Conservation (phyloP, 352 stramenopile genomes). For the Pythium sp. region DNA sequence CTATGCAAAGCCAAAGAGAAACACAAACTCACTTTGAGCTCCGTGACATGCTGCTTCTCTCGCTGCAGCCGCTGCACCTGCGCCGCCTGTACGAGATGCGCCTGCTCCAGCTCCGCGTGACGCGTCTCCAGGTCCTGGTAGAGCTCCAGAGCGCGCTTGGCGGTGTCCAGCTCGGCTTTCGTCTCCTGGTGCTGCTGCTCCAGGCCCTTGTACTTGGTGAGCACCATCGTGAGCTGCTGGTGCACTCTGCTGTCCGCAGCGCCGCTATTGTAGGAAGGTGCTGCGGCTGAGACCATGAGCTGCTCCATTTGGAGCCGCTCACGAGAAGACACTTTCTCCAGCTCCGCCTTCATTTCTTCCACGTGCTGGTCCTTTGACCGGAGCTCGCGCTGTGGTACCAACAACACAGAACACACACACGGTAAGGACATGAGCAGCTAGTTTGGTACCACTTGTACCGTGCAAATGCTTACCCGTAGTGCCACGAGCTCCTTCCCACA, state of each 20-base stretch:
- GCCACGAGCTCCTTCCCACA: slow-evolving; percentile 66
- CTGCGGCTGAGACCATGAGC: slow-evolving; percentile 14
- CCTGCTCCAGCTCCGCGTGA: slow-evolving; percentile 62
- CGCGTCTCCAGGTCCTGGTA: slow-evolving; percentile 44
- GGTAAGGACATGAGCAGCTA: background rate
- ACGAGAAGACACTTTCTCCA: slow-evolving; percentile 30
- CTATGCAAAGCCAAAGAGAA: background rate
- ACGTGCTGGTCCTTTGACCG: slow-evolving; percentile 45
- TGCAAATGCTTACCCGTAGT: slow-evolving; percentile 34
- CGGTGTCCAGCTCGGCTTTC: slow-evolving; percentile 33
- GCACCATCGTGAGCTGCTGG: slow-evolving; percentile 54
- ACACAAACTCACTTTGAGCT: slow-evolving; percentile 38
- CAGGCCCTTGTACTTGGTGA: slow-evolving; percentile 66
- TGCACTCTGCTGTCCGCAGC: slow-evolving; percentile 18
- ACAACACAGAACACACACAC: slow-evolving; percentile 3
- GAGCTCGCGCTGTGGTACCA: slow-evolving; percentile 36
- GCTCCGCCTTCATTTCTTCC: slow-evolving; percentile 29
- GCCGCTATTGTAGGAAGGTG: slow-evolving; percentile 16
- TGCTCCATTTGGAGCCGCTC: slow-evolving; percentile 42
- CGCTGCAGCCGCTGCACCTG: slow-evolving; percentile 68
- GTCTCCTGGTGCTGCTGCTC: slow-evolving; percentile 35
- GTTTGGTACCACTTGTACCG: background rate
- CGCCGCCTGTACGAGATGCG: slow-evolving; percentile 61
- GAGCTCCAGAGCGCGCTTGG: slow-evolving; percentile 26
- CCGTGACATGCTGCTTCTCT: slow-evolving; percentile 49